Evolutionary conservation across 148 eudicot genomes (phyloP), one percentile per base, ranked within the genome.

Genomic region (Rhododendron henanense): DNA sequence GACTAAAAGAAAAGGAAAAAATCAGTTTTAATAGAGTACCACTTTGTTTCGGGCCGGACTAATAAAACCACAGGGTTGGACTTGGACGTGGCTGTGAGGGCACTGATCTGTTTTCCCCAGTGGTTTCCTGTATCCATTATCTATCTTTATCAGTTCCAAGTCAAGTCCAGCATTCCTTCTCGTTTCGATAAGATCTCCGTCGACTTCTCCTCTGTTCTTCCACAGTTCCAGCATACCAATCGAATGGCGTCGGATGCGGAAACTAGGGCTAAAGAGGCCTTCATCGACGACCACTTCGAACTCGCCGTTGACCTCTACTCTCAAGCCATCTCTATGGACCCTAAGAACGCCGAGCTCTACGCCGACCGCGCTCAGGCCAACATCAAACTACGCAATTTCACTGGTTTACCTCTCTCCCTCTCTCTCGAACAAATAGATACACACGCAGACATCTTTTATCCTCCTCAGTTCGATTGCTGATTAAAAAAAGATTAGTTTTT

Each of bases 281-380:
- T 97, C 91, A 93, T 97, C 67, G 99, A 97, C 81, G 99, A 97
- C 92, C 98, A 97, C 93, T 97, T 94, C 84, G 96, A 97, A 85
- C 91, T 95, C 57, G 98, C 98, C 87, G 95, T 92, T 80, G 98
- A 97, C 78, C 94, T 94, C 11, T 94, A 93, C 89, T 83, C 98
- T 44, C 96, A 95, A 78, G 98, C 99, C 86, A 97, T 97, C n/a
- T 88, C 90, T 33, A 50, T 94, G 11, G 88, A 84, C 90, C 99
- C 98, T 87, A 91, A 81, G 31, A 81, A 84, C 75, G 87, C 98
- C 35, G 94, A 94, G 57, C 98, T 97, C 67, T 95, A 59, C 65
- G 94, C 94, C 39, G 99, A 95, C 84, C 98, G 99, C 28, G 94
- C 99, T 92, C 99, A 97, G 83, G 98, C 98, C 85, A 92, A 95